Evolutionary conservation across 2,329 filamentous ascomycete genomes (phyloP).

Genomic region (Nannizzia gypsea): DNA sequence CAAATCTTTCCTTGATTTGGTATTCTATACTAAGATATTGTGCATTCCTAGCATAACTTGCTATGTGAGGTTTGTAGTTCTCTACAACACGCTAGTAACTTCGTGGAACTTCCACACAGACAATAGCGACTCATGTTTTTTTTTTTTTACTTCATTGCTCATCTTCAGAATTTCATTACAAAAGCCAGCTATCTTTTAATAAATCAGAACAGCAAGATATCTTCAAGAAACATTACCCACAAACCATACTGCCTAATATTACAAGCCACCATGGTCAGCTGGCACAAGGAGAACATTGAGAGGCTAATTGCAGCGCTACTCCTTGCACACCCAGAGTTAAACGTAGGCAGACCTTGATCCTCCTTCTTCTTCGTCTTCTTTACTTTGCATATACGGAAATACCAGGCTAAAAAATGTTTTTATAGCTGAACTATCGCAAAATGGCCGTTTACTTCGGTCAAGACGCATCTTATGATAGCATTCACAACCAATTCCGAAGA

Average conservation of each 20-base stretch:
- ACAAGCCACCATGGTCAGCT: constrained; percentile 21
- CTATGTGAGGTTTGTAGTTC: not conserved
- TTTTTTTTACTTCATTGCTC: no score
- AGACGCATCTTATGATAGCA: constrained; percentile 38
- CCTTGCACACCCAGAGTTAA: constrained; percentile 20
- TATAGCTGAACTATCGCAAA: constrained; percentile 34
- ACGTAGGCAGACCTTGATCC: constrained; percentile 12
- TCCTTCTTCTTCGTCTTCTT: not conserved
- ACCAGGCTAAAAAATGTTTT: not conserved
- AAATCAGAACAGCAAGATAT: not conserved
- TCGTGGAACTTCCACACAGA: not conserved
- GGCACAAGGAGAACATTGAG: constrained; percentile 18
- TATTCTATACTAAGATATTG: not conserved
- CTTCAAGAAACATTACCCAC: not conserved
- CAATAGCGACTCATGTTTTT: not conserved
- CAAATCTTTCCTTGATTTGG: not conserved
- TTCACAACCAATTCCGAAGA: constrained; percentile 37
- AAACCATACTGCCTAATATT: no score
- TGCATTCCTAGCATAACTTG: not conserved
- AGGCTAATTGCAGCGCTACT: constrained; percentile 21
- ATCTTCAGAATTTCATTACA: not conserved
- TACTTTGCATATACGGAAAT: not conserved
- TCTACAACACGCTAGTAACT: not conserved
- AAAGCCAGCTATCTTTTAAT: not conserved
- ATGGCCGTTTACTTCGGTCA: constrained; percentile 37